These are phyloP conservation scores for Cladosporium austrohemisphaericum DNA, from an alignment of 2,329 filamentous ascomycete genomes.

Conservation along the genomic window DNA sequence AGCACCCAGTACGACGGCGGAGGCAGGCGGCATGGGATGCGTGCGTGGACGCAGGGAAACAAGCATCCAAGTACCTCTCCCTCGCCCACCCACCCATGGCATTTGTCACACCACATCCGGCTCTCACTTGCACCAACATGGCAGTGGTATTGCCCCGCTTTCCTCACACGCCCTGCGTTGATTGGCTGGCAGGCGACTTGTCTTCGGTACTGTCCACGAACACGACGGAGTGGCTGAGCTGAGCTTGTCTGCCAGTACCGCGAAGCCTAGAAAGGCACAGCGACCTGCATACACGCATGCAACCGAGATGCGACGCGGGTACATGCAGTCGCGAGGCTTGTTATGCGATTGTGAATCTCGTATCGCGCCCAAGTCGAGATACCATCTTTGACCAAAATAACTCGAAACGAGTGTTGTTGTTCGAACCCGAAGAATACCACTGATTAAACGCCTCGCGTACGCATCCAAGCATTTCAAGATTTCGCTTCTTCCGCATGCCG, in stretches of 20 bases:
- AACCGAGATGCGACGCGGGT: too few relatives aligned
- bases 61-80: background rate
- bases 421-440: background rate
- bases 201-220: background rate
- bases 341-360: too few relatives aligned
- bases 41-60: slow-evolving; percentile 6
- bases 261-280: too few relatives aligned
- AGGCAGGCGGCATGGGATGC: slow-evolving; percentile 15
- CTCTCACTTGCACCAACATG: background rate
- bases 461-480: background rate
- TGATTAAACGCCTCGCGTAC: background rate
- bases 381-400: too few relatives aligned
- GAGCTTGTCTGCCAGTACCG: too few relatives aligned
- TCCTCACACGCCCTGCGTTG: too few relatives aligned
- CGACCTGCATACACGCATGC: too few relatives aligned
- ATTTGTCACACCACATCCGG: slow-evolving; percentile 12
- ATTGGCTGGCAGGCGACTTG: too few relatives aligned
- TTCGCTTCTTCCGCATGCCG: background rate
- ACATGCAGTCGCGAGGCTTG: too few relatives aligned
- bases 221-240: too few relatives aligned
- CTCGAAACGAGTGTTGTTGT: too few relatives aligned
- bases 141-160: slow-evolving; percentile 11
- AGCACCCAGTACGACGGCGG: background rate
- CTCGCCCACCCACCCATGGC: slow-evolving; percentile 1
- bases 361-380: too few relatives aligned